phyloP scores from a whole-genome alignment of 2,329 filamentous ascomycete species.

The Arthroderma sp. region DNA sequence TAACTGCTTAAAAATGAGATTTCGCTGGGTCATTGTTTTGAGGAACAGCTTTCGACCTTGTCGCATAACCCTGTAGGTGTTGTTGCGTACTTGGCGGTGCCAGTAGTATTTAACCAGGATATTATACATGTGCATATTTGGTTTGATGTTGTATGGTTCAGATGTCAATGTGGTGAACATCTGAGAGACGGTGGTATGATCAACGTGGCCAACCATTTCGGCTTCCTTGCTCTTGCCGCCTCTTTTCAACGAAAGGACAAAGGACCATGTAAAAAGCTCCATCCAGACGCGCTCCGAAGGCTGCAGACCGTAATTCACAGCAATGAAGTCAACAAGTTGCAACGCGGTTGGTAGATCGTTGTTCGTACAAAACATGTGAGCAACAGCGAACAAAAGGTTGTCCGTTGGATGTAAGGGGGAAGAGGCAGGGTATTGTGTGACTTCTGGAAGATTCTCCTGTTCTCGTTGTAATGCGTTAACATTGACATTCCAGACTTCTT shows the following conservation, averaged over 20 bases:
- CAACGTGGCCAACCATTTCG: slow-evolving; percentile 22
- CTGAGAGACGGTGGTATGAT: slow-evolving; percentile 32
- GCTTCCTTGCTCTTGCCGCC: slow-evolving; percentile 19
- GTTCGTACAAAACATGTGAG: slow-evolving; percentile 55
- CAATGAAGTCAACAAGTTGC: slow-evolving; percentile 49
- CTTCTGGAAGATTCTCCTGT: slow-evolving; percentile 18
- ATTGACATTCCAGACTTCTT: slow-evolving; percentile 43
- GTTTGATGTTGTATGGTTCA: slow-evolving; percentile 42
- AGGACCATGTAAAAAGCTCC: slow-evolving; percentile 54
- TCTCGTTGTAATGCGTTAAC: slow-evolving; percentile 28
- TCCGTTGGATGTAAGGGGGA: slow-evolving; percentile 47
- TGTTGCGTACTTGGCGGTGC: slow-evolving; percentile 9
- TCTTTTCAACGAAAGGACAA: slow-evolving; percentile 39
- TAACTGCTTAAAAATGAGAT: slow-evolving; percentile 4
- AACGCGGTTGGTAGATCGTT: slow-evolving; percentile 47
- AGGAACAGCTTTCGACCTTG: slow-evolving; percentile 19
- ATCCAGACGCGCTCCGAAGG: slow-evolving; percentile 50
- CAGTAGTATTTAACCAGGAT: slow-evolving; percentile 20
- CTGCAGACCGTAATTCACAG: slow-evolving; percentile 43
- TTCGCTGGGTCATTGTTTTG: slow-evolving; percentile 17
- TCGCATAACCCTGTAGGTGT: slow-evolving; percentile 17
- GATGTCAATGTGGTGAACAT: slow-evolving; percentile 49
- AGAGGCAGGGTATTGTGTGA: slow-evolving; percentile 30
- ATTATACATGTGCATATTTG: slow-evolving; percentile 44
- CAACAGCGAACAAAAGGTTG: slow-evolving; percentile 51